Base-by-base conservation (phyloP, 2,329 filamentous ascomycete species). In the Alternaria metachromatica region DNA sequence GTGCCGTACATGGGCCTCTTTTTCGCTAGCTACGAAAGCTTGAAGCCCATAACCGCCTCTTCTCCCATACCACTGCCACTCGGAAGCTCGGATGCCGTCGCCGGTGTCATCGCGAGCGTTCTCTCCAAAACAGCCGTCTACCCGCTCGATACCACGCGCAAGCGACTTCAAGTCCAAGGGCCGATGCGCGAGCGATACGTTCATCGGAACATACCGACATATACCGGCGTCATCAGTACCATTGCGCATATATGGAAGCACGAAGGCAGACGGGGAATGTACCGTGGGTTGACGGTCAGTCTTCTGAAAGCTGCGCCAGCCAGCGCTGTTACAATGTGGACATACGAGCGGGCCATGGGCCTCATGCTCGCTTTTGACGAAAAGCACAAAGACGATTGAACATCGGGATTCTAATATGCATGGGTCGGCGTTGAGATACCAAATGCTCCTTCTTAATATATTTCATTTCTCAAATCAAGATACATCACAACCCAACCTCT, bases 1-100 rank as follows among this genome's bases (percentile, higher is more conserved):
- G 88, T 97, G 10, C 96, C 96, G 3, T 97, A 95, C 79, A 99
- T 99, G 96, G 96, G 96, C 13, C 85, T 97, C 3, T 98, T 99
- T 83, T 99, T 99, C 81, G 88, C 92, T 33, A 87, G 89, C 44
- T 99, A 98, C 82, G 96, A 99, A 80, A 85, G 86, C 10, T 82
- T 97, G 55, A 85, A 85, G 70, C 82, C 82, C 3, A 55, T 77
- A 6, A 68, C 81, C 25, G 79, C 82, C 9, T 75, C 69, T n/a
- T 77, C 80, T 4, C 86, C 92, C 6, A 77, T 88, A 7, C 87
- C 86, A 0, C 79, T 95, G 49, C 83, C 84, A 72, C 90, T 91
- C 78, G 92, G 94, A 20, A 90, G 90, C 15, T 91, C 91, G 2
- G 94, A 98, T 80, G 96, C 95, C 0, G 87, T 90, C 1, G 92